phyloP scores from a whole-genome alignment of 2,329 filamentous ascomycete genomes.

The Diaporthe ampelina region DNA sequence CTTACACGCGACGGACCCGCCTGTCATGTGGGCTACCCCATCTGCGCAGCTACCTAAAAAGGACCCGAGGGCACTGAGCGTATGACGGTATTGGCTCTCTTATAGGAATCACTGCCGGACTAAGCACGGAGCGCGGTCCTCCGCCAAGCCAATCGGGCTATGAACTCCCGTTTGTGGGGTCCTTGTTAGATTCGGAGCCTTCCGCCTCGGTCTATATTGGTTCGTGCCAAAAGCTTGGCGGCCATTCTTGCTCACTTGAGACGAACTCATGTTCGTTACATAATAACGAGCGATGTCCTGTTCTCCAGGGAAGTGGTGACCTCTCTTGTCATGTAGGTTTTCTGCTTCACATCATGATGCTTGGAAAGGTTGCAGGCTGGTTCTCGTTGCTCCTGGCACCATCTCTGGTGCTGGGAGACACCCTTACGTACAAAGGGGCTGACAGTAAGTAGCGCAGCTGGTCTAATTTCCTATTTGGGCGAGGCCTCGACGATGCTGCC shows the following conservation, averaged over 20 bases:
- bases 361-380: slow-evolving; percentile 1
- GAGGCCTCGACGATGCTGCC: not conserved
- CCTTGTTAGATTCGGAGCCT: not conserved
- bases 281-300: not conserved
- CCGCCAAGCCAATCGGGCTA: slow-evolving; percentile 17
- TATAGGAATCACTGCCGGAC: slow-evolving; percentile 13
- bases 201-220: slow-evolving; percentile 15
- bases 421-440: slow-evolving; percentile 74
- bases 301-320: too few relatives aligned
- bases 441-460: slow-evolving; percentile 59
- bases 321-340: not conserved
- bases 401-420: slow-evolving; percentile 12
- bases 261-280: not conserved
- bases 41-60: not conserved
- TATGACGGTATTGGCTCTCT: not conserved
- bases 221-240: slow-evolving; percentile 12
- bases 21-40: slow-evolving; percentile 4
- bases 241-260: not conserved
- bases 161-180: slow-evolving; percentile 5
- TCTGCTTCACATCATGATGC: slow-evolving; percentile 1
- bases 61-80: not conserved
- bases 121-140: not conserved
- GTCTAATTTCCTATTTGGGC: not conserved
- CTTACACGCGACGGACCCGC: not conserved
- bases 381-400: slow-evolving; percentile 21